Percentiles rank a stretch among this genome's conserved stretches.
Evolutionary conservation across 2,329 filamentous ascomycete genomes (phyloP).

Genomic region (Alternaria novae-zelandiae): DNA sequence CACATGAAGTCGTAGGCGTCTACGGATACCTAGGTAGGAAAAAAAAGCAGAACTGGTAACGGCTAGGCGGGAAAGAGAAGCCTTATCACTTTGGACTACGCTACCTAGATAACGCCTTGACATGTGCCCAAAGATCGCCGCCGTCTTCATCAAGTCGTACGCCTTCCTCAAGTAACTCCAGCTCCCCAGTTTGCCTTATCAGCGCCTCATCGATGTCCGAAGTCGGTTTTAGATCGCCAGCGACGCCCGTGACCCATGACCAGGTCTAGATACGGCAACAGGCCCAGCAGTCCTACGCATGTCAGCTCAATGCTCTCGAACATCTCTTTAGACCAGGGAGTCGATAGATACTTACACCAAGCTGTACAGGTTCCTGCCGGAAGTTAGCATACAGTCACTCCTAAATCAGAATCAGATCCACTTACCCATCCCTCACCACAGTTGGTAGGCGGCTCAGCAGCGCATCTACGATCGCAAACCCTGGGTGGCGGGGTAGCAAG

Average conservation of each 20-base stretch:
- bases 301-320: neutral
- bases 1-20: neutral
- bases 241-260: neutral
- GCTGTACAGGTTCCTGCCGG: neutral
- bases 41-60: neutral
- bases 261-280: neutral
- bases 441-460: neutral
- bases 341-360: neutral
- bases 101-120: neutral
- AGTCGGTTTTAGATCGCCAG: neutral
- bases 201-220: too few species aligned
- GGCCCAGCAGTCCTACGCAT: neutral
- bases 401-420: neutral
- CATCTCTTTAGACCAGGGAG: too few species aligned
- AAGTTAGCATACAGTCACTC: neutral
- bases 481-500: neutral
- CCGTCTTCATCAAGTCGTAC: neutral
- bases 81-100: neutral
- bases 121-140: neutral
- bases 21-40: too few species aligned
- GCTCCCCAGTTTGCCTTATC: too few species aligned
- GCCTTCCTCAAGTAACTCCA: too few species aligned
- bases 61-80: neutral
- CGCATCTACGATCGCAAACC: neutral
- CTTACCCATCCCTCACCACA: neutral